Conservation (phyloP, 169 alveolate species). For the Plasmodium fragile region DNA sequence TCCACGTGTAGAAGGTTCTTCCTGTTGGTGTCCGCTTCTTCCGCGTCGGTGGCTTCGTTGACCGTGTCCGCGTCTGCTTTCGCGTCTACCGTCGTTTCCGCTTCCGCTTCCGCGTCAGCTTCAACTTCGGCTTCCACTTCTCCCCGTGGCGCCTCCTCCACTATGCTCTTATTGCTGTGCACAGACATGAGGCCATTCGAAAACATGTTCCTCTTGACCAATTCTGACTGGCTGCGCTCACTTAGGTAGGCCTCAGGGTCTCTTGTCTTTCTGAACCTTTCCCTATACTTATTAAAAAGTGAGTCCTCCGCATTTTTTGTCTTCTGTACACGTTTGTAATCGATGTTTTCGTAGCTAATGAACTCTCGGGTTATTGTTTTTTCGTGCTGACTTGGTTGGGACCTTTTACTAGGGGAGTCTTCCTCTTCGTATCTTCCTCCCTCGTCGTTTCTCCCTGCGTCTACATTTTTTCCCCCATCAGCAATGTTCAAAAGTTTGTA, state of each 20-base stretch:
- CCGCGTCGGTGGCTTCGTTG: background rate
- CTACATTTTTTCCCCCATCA: background rate
- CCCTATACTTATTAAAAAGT: constrained; percentile 21
- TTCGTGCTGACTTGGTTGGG: constrained; percentile 3
- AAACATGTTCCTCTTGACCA: constrained; percentile 26
- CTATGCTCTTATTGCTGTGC: background rate
- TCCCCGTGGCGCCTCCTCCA: background rate
- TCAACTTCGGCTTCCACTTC: background rate
- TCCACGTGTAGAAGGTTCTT: constrained; percentile 3
- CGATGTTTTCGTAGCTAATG: constrained; percentile 40
- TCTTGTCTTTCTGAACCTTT: constrained; percentile 31
- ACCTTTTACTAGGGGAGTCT: background rate
- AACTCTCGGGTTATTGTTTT: constrained; percentile 23
- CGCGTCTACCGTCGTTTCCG: background rate
- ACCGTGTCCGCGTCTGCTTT: background rate
- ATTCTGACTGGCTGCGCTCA: constrained; percentile 69
- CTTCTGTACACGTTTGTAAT: constrained; percentile 14
- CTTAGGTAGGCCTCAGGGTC: constrained; percentile 22
- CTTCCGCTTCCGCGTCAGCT: background rate
- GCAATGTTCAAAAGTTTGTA: constrained; percentile 27
- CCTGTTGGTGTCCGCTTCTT: background rate
- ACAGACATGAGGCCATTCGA: background rate
- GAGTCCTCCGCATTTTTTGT: constrained; percentile 25
- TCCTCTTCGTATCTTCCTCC: background rate
- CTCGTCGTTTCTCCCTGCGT: background rate